These are phyloP conservation scores for Candida railenensis DNA, from an alignment of 805 yeast genomes.

Conservation along the genomic window DNA sequence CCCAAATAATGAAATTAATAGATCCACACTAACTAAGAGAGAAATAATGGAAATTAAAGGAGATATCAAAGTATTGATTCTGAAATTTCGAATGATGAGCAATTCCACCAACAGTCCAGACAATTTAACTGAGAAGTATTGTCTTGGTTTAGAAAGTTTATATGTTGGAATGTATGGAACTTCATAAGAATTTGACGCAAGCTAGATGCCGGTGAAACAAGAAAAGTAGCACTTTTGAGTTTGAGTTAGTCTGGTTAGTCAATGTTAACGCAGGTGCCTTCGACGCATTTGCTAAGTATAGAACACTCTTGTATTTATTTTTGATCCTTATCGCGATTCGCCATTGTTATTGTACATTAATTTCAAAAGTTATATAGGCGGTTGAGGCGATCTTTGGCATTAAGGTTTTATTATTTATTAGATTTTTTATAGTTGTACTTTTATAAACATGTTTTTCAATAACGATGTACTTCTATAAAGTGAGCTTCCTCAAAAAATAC, in stretches of 20 bases:
- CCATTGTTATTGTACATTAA: too few relatives aligned
- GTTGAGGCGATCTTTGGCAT: not conserved
- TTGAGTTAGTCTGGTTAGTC: too few relatives aligned
- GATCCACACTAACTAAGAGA: not conserved
- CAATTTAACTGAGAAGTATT: conserved; percentile 1
- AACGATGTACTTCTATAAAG: too few relatives aligned
- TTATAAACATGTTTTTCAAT: too few relatives aligned
- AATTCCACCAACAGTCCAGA: conserved; percentile 4
- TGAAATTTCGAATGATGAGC: conserved; percentile 5
- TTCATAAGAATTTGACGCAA: not conserved
- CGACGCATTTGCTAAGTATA: too few relatives aligned
- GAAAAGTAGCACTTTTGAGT: too few relatives aligned
- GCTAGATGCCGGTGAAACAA: too few relatives aligned
- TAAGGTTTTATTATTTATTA: not conserved
- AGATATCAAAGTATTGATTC: conserved; percentile 3
- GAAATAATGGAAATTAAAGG: conserved; percentile 1
- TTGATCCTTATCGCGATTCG: too few relatives aligned
- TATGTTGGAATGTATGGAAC: not conserved
- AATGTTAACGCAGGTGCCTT: too few relatives aligned
- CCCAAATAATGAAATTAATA: not conserved
- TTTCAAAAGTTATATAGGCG: not conserved
- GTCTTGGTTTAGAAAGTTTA: not conserved
- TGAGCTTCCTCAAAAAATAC: not conserved
- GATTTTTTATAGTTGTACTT: too few relatives aligned
- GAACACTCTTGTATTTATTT: too few relatives aligned